Percentiles rank a stretch among this genome's conserved stretches.
Evolutionary conservation across 768 basidiomycete species (phyloP).

Genomic region (Crepidotus variabilis): DNA sequence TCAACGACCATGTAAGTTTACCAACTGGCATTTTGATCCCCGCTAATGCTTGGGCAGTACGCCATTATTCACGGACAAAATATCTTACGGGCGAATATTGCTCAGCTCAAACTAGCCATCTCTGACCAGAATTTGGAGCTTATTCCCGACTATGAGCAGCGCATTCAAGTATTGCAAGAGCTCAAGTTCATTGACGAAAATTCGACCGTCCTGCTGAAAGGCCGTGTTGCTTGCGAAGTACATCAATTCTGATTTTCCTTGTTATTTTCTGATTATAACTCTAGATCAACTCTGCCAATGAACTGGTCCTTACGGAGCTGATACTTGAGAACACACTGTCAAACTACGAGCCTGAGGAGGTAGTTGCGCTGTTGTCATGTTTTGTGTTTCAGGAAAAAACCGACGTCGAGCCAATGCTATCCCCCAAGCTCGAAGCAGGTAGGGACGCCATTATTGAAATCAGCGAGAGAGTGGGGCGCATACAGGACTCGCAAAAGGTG

Average conservation of each 20-base stretch:
- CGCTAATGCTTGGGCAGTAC: constrained; percentile 51
- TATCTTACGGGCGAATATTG: constrained; percentile 69
- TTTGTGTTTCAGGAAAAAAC: constrained; percentile 99
- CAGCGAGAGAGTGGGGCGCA: constrained; percentile 69
- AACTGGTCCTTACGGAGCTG: constrained; percentile 93
- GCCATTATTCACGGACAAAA: constrained; percentile 69
- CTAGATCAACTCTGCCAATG: constrained; percentile 97
- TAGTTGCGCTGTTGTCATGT: constrained; percentile 91
- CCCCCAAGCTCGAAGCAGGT: constrained; percentile 77
- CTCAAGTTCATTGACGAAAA: constrained; percentile 95
- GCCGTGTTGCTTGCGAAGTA: constrained; percentile 97
- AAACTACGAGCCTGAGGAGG: constrained; percentile 89
- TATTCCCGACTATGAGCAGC: constrained; percentile 94
- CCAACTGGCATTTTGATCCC: background rate
- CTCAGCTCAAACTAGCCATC: constrained; percentile 74
- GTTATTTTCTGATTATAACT: constrained; percentile 2
- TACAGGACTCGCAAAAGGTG: constrained; percentile 82
- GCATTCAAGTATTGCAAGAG: constrained; percentile 86
- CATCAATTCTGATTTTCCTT: constrained; percentile 9
- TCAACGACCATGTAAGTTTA: constrained; percentile 67
- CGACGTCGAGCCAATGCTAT: constrained; percentile 79
- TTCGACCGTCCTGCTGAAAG: constrained; percentile 92
- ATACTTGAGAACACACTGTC: constrained; percentile 95
- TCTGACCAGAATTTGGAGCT: constrained; percentile 97
- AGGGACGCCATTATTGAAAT: constrained; percentile 74